Percentiles rank a stretch among this genome's conserved stretches.
Evolutionary conservation across 139 green algal genomes (phyloP).

Genomic region (Tetraselmis striata): DNA sequence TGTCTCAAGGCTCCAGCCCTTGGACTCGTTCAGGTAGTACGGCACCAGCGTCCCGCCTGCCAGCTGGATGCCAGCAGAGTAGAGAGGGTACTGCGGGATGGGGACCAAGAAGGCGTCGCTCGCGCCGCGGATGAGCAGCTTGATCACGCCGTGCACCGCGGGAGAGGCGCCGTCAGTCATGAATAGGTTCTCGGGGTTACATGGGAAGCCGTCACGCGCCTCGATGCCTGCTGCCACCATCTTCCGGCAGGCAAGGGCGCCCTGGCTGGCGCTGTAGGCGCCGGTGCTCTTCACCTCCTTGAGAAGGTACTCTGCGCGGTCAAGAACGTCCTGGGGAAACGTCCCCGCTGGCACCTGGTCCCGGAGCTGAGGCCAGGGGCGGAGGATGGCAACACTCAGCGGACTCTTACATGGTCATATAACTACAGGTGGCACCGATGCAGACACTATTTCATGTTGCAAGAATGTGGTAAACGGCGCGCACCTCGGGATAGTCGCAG

Average conservation of each 20-base stretch:
- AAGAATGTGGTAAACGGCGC: not conserved
- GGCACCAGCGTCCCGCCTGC: slow-evolving; percentile 79
- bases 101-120: slow-evolving; percentile 70
- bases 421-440: too few relatives aligned
- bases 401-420: too few relatives aligned
- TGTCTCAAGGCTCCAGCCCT: slow-evolving; percentile 62
- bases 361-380: not conserved
- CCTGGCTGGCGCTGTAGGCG: slow-evolving; percentile 80
- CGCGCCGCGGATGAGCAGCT: slow-evolving; percentile 49
- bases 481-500: slow-evolving; percentile 72
- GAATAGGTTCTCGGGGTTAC: slow-evolving; percentile 71
- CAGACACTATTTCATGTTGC: too few relatives aligned
- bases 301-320: slow-evolving; percentile 56
- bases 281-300: slow-evolving; percentile 40
- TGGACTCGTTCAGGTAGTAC: slow-evolving; percentile 82
- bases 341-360: not conserved
- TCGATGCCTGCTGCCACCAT: slow-evolving; percentile 66
- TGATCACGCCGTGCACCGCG: slow-evolving; percentile 66
- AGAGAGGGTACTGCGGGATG: slow-evolving; percentile 66
- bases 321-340: slow-evolving; percentile 79
- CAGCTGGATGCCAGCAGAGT: slow-evolving; percentile 73
- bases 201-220: slow-evolving; percentile 57
- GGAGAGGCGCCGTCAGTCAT: slow-evolving; percentile 73
- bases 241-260: slow-evolving; percentile 56
- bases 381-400: too few relatives aligned